Conservation (phyloP, 257 asterid genomes). For the Nicotiana knightiana region DNA sequence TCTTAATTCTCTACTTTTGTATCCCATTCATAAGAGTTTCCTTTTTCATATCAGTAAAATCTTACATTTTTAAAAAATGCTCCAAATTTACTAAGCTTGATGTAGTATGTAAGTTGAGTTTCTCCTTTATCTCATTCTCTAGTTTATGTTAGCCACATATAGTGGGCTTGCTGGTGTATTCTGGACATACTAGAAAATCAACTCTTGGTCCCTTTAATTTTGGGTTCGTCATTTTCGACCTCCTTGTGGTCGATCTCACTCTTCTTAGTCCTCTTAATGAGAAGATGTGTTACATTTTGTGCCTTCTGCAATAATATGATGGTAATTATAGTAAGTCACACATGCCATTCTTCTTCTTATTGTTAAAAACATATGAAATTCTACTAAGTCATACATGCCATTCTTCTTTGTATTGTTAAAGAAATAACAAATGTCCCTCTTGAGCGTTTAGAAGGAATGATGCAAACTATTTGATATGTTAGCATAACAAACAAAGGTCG, state of each 20-base stretch:
- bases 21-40: background rate
- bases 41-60: background rate
- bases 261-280: background rate
- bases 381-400: background rate
- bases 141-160: background rate
- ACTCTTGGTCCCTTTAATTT: background rate
- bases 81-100: background rate
- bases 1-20: background rate
- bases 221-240: background rate
- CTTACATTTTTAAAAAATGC: no score
- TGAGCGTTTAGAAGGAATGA: background rate
- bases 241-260: background rate
- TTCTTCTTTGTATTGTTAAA: background rate
- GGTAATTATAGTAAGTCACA: background rate
- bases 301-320: background rate
- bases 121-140: background rate
- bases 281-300: background rate
- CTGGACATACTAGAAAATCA: background rate
- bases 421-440: background rate
- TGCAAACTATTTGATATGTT: background rate
- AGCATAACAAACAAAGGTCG: background rate
- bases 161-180: background rate
- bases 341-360: no score
- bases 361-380: background rate
- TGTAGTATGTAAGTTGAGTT: background rate